phyloP scores from a whole-genome alignment of 2,329 filamentous ascomycete species.

The Hypomyces rosellus region DNA sequence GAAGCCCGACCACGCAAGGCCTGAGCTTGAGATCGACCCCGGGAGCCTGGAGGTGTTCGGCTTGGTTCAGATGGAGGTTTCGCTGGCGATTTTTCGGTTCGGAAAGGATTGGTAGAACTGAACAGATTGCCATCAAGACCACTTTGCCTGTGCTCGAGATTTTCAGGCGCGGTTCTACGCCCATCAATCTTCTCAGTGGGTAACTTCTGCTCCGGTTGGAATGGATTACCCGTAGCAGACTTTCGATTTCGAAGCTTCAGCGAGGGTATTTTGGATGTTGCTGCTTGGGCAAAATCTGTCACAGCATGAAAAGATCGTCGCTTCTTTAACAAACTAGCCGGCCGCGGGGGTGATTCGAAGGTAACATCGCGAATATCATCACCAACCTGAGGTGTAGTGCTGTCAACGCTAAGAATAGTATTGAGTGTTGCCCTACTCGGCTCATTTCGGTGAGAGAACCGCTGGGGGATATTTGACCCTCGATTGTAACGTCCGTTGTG shows the following conservation, averaged over 20 bases:
- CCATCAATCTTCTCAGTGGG: conserved; percentile 1
- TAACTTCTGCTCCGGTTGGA: background rate
- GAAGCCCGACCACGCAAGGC: conserved; percentile 14
- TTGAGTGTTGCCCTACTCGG: conserved; percentile 43
- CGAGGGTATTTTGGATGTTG: conserved; percentile 5
- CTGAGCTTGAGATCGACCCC: background rate
- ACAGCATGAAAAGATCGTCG: conserved; percentile 6
- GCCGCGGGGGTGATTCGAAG: too few relatives aligned
- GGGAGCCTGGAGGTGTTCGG: conserved; percentile 3
- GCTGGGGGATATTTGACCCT: conserved; percentile 26
- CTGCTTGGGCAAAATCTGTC: conserved; percentile 7
- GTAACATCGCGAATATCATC: conserved; percentile 17
- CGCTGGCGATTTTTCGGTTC: background rate
- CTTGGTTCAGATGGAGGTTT: background rate
- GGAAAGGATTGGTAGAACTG: background rate
- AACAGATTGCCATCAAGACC: too few relatives aligned
- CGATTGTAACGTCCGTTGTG: too few relatives aligned
- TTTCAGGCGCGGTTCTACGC: background rate
- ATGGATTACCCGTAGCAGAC: conserved; percentile 7
- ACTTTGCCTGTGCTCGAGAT: background rate
- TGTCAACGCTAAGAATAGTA: conserved; percentile 46
- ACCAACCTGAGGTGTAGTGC: conserved; percentile 23
- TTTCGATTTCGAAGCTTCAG: conserved; percentile 7
- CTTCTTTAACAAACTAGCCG: conserved; percentile 3
- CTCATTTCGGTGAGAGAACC: conserved; percentile 31